Evolutionary conservation across 108 stramenopile species (phyloP), one percentile per base, ranked within the genome.

Genomic region (Conticribra guillardii): DNA sequence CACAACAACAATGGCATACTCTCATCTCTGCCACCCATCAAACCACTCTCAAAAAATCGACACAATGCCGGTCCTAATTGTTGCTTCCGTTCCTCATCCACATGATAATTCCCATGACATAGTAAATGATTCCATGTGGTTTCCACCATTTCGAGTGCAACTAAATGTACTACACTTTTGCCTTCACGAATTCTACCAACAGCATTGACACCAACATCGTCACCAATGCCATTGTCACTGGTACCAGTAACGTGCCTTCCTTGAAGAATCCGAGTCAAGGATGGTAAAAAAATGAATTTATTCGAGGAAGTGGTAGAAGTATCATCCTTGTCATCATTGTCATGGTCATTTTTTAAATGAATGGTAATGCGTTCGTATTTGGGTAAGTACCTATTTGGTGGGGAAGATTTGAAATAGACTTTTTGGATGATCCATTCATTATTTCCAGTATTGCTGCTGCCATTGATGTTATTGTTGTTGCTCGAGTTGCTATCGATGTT

Each of bases 341-440:
- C 24, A 46, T 71, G 34, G 11, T 80, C 73, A 73, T 85, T 84
- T 57, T 84, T 82, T 29, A 89, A 45, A 44, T 68, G 77, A 4
- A 89, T 69, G 15, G 88, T 85, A 29, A 89, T 82, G 8, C 88
- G 78, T 69, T 89, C 85, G 58, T 78, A 86, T 37, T 83, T 80
- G 9, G 73, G 47, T 24, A 70, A 19, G 45, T 78, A 73, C 3
- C 52, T 15, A 55, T 33, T 69, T 64, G 67, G 55, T 14, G 67
- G 67, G 4, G 67, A 69, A 19, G 19, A 54, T 19, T 72, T 63
- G 50, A 64, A 72, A 29, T 72, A 64, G 18, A 72, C 62, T 33
- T 37, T 53, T 41, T 81, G 67, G 64, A 79, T 82, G n/a, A 60
- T 55, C 3, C 83, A 60, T 18, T 84, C 74, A n/a, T n/a, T n/a